phyloP scores from a whole-genome alignment of 331 rosid species.

The Rosa hybrid region DNA sequence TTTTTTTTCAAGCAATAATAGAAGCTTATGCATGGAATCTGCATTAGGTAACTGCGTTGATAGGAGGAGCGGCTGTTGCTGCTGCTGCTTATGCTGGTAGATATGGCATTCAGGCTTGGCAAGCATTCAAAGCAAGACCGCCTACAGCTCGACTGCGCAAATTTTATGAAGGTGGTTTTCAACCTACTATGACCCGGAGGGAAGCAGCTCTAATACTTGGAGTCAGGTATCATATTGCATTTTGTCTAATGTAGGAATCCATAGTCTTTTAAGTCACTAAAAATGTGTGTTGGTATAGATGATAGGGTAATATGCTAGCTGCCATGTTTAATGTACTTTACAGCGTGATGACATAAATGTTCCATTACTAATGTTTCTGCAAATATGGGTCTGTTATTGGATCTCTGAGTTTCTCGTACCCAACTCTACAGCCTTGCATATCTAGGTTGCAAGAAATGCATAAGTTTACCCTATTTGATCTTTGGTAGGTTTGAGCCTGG shows the following conservation, averaged over 20 bases:
- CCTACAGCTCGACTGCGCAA: constrained; percentile 48
- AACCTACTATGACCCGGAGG: constrained; percentile 67
- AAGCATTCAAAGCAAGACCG: constrained; percentile 73
- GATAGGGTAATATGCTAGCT: neutral
- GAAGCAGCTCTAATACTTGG: constrained; percentile 89
- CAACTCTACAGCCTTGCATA: neutral
- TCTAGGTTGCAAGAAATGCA: neutral
- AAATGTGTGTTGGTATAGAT: neutral
- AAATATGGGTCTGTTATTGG: neutral
- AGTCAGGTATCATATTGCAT: constrained; percentile 48
- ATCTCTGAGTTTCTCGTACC: neutral
- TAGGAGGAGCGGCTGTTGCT: constrained; percentile 73
- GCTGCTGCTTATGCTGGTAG: constrained; percentile 85
- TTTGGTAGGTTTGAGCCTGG: neutral
- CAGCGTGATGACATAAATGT: neutral
- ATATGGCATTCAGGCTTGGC: constrained; percentile 76
- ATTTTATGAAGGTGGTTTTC: constrained; percentile 89
- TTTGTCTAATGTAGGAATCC: neutral
- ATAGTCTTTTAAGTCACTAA: neutral
- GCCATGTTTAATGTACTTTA: neutral
- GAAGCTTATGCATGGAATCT: constrained; percentile 4
- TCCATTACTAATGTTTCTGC: neutral
- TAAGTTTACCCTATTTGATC: neutral
- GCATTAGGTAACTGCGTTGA: constrained; percentile 58
- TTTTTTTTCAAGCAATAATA: neutral